These are phyloP conservation scores for Tagetes patula DNA, from an alignment of 129 eudicot genomes.

Conservation along the genomic window DNA sequence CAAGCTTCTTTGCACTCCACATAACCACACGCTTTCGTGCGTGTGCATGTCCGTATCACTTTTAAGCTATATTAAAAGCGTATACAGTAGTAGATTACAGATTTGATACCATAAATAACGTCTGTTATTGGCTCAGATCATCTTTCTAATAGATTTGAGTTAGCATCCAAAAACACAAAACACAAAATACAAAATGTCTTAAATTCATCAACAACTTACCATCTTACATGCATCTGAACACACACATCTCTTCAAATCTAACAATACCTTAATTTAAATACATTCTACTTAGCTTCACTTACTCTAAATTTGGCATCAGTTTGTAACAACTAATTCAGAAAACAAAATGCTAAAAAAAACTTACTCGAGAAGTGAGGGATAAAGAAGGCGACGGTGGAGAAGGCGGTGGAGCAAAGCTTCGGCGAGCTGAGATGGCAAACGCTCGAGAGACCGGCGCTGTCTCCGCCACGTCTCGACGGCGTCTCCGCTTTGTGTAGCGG, in stretches of 20 bases:
- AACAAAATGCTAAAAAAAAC: conserved; percentile 16
- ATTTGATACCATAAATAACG: neutral
- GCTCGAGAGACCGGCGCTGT: conserved; percentile 83
- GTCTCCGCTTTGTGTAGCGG: conserved; percentile 55
- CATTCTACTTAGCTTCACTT: conserved; percentile 16
- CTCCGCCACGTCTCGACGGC: conserved; percentile 86
- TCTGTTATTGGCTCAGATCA: neutral
- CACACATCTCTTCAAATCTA: conserved; percentile 6
- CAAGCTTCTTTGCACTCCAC: conserved; percentile 1
- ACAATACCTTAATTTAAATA: neutral
- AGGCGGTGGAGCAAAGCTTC: conserved; percentile 74
- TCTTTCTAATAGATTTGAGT: conserved; percentile 2
- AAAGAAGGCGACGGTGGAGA: conserved; percentile 67
- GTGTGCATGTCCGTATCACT: neutral
- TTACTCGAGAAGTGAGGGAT: conserved; percentile 92
- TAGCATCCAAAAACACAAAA: neutral
- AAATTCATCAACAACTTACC: no score
- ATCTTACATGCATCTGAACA: neutral
- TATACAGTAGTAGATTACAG: neutral
- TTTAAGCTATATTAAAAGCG: neutral
- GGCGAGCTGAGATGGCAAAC: conserved; percentile 82
- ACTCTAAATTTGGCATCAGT: neutral
- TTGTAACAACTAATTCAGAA: neutral
- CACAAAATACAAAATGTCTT: no score
- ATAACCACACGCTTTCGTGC: neutral